Conservation (phyloP, 140 eudicot species). For the Flaveria floridana region DNA sequence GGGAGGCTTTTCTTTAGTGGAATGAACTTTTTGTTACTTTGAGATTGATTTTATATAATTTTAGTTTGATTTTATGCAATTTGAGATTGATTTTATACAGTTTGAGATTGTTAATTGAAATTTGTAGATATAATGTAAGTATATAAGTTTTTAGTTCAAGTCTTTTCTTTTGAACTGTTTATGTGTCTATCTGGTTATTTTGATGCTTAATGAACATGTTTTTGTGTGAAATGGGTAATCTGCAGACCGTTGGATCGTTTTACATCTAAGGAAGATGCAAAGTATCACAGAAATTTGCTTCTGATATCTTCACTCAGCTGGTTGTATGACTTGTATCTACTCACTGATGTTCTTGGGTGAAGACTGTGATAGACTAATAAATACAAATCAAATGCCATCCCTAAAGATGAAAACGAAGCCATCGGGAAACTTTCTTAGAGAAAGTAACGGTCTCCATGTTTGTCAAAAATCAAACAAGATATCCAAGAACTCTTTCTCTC, state of each 20-base stretch:
- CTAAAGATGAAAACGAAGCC: conserved; percentile 85
- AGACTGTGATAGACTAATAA: conserved; percentile 29
- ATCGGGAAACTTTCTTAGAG: conserved; percentile 55
- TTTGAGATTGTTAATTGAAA: not conserved
- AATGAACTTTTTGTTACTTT: not conserved
- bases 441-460: conserved; percentile 65
- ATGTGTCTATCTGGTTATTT: not conserved
- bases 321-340: conserved; percentile 6
- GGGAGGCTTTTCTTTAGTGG: conserved; percentile 3
- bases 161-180: not conserved
- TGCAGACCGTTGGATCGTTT: conserved; percentile 12
- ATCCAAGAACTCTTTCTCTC: conserved; percentile 57
- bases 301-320: not conserved
- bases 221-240: not conserved
- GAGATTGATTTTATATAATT: not conserved
- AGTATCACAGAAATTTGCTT: not conserved
- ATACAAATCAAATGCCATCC: conserved; percentile 86
- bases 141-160: not conserved
- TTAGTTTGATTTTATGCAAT: not conserved
- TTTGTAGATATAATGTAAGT: not conserved
- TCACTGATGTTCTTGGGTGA: conserved; percentile 42
- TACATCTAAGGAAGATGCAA: not conserved
- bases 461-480: conserved; percentile 73
- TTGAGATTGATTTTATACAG: not conserved
- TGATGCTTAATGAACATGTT: not conserved